Evolutionary conservation across 805 yeast species (phyloP).

Genomic region (Candida sonorensis): DNA sequence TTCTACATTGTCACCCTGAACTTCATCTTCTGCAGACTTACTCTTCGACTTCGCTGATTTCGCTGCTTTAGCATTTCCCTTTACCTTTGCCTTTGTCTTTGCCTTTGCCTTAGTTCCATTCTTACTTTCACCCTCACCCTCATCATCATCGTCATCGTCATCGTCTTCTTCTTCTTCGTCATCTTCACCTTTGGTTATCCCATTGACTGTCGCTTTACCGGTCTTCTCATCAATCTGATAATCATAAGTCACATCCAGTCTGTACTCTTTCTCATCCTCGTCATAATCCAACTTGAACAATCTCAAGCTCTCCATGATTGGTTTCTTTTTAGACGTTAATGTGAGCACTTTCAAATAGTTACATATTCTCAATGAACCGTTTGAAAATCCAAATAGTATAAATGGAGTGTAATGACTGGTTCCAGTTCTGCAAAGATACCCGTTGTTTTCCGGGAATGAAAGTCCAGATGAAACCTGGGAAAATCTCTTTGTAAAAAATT

Average conservation of each 20-base stretch:
- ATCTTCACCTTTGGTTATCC: too few species aligned
- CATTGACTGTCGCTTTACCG: too few species aligned
- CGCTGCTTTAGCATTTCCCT: conserved; percentile 6
- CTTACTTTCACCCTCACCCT: too few species aligned
- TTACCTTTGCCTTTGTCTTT: too few species aligned
- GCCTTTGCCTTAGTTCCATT: too few species aligned
- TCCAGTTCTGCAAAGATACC: conserved; percentile 11
- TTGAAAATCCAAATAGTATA: conserved; percentile 8
- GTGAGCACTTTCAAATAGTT: conserved; percentile 10
- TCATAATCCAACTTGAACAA: conserved; percentile 17
- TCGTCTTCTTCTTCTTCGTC: too few species aligned
- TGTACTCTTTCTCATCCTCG: conserved; percentile 10
- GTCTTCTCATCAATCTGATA: too few species aligned
- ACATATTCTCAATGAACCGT: conserved; percentile 15
- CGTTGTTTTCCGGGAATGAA: conserved; percentile 14
- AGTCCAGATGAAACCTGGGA: conserved; percentile 6
- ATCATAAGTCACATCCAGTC: conserved; percentile 18
- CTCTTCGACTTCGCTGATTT: conserved; percentile 6
- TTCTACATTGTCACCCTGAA: background rate
- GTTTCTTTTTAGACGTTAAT: conserved; percentile 7
- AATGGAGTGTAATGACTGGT: conserved; percentile 12
- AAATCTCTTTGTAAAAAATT: conserved; percentile 16
- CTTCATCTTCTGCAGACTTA: background rate
- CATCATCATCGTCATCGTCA: too few species aligned
- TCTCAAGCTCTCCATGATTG: conserved; percentile 11